Base-by-base conservation (phyloP, 768 basidiomycete genomes). In the Collybia mongolica region DNA sequence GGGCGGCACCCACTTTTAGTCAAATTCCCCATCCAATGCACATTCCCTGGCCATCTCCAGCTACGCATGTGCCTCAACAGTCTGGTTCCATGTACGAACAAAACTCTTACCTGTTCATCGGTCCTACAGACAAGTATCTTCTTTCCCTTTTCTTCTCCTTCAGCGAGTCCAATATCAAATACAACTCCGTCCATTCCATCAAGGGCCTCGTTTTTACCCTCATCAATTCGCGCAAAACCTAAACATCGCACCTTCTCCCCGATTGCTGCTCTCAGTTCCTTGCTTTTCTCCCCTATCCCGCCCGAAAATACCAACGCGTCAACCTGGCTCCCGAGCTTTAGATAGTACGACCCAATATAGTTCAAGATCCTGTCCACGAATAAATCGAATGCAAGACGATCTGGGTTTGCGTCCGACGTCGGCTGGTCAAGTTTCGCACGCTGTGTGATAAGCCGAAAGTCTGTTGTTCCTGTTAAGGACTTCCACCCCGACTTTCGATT, bases 281-380 rank as follows among this genome's bases (percentile, higher is more conserved):
- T 71, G 52, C 84, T 81, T 55, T 75, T 76, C 67, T 97, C 94
- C 0, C 94, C 94, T 46, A 97, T 91, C 0, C 93, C 93, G 2
- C 93, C 93, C 0, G 89, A 77, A 63, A 95, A 93, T 11, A 94
- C 88, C 37, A 95, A 60, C 1, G 86, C 92, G 63, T 93, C 88
- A 9, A 93, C 79, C 20, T 73, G 52, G 14, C 80, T 80, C 26
- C 74, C 74, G 19, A 93, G 78, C 63, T 89, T 86, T 57, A 91
- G 70, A 57, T 85, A 81, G 64, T 92, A 93, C 41, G 83, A 76
- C 5, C 87, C 91, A 40, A 91, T 65, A 55, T 73, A 92, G 58
- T 84, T 76, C 48, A 90, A 59, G 41, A 95, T 74, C 17, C 92
- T 74, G 65, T 95, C 92, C 8, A 86, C 71, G 59, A 94, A 82